Evolutionary conservation across 805 yeast species (phyloP).

Genomic region (Vanderwaltozyma verrucispora): DNA sequence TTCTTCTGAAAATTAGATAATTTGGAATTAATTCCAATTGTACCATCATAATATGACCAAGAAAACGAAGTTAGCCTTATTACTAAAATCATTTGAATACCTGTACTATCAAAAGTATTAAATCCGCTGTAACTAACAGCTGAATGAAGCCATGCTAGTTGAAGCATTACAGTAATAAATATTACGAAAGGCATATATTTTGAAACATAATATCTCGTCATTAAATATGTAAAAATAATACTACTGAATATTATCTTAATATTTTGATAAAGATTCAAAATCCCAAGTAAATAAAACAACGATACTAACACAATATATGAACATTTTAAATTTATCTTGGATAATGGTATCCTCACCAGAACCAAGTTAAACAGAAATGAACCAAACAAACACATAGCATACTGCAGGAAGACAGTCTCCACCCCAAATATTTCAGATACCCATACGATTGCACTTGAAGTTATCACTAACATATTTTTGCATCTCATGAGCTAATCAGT

Average conservation of each 20-base stretch:
- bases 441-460: not conserved
- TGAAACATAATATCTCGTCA: conserved; percentile 56
- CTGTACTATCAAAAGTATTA: conserved; percentile 69
- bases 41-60: conserved; percentile 85
- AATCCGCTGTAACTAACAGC: conserved; percentile 46
- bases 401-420: conserved; percentile 62
- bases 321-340: conserved; percentile 49
- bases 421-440: conserved; percentile 47
- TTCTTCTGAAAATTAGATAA: conserved; percentile 45
- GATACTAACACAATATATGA: conserved; percentile 50
- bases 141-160: conserved; percentile 61
- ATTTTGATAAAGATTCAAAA: conserved; percentile 59
- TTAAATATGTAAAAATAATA: conserved; percentile 55
- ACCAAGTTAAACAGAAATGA: conserved; percentile 81
- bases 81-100: conserved; percentile 92
- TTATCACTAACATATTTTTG: not conserved
- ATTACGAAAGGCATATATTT: conserved; percentile 83
- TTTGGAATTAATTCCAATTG: conserved; percentile 29
- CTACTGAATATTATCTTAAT: conserved; percentile 52
- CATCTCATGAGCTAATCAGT: no score
- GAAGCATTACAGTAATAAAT: conserved; percentile 67
- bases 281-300: conserved; percentile 63
- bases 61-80: conserved; percentile 89
- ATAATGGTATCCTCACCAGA: conserved; percentile 78
- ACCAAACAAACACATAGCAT: conserved; percentile 61